Conservation (phyloP, 2,329 filamentous ascomycete species). For the Hymenoscyphus occultus region DNA sequence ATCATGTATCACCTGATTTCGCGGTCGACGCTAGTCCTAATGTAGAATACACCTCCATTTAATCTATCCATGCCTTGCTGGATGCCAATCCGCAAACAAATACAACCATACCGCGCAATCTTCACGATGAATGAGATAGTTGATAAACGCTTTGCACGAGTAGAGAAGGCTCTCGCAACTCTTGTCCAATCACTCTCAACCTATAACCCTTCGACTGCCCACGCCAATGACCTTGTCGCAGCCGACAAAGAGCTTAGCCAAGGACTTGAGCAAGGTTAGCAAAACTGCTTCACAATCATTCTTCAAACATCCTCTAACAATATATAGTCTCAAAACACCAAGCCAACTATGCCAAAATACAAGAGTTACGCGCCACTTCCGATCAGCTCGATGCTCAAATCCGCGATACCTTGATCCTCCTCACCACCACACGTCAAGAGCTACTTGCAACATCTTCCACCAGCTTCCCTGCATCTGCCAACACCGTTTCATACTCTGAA, state of each 20-base stretch:
- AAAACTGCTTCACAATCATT: slow-evolving; percentile 1
- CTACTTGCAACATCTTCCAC: slow-evolving; percentile 62
- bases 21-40: too few species aligned
- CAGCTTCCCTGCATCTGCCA: slow-evolving; percentile 49
- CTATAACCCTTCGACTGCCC: slow-evolving; percentile 70
- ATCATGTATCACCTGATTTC: too few species aligned
- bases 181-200: slow-evolving; percentile 78
- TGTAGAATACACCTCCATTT: not conserved
- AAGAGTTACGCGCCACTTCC: slow-evolving; percentile 64
- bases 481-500: slow-evolving; percentile 65
- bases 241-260: slow-evolving; percentile 67
- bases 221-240: slow-evolving; percentile 65
- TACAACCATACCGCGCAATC: not conserved
- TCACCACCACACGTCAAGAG: slow-evolving; percentile 71
- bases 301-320: not conserved
- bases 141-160: slow-evolving; percentile 60
- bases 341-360: slow-evolving; percentile 67
- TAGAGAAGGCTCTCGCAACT: slow-evolving; percentile 63
- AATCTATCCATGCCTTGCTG: not conserved
- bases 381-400: slow-evolving; percentile 68
- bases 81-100: not conserved
- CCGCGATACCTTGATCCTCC: slow-evolving; percentile 64
- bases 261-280: slow-evolving; percentile 62
- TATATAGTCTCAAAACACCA: slow-evolving; percentile 68
- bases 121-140: slow-evolving; percentile 59